A percentile compares a stretch with the other conserved stretches of the same genome.
Conservation (phyloP, 805 yeast species). For the Cyberlindnera petersonii region DNA sequence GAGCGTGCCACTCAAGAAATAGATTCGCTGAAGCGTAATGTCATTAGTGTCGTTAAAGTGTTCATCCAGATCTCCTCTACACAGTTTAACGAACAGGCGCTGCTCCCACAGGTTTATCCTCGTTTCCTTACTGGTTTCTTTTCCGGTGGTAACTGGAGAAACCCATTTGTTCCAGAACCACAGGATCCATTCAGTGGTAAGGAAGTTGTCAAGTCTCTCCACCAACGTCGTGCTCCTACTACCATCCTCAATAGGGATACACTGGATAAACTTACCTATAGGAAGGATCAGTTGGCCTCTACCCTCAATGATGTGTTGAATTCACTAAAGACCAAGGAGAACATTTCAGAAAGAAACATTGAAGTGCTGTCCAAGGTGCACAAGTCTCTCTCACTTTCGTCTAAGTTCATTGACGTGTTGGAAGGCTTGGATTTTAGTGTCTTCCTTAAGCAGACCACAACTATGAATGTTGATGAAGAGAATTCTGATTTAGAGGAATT, state of each 20-base stretch:
- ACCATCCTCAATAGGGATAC: conserved; percentile 49
- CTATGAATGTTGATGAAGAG: conserved; percentile 3
- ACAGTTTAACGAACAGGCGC: conserved; percentile 28
- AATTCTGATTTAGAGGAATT: conserved; percentile 13
- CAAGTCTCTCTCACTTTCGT: conserved; percentile 46
- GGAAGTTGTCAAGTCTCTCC: conserved; percentile 24
- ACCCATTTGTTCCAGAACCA: conserved; percentile 52
- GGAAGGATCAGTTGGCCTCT: conserved; percentile 35
- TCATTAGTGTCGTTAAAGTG: conserved; percentile 29
- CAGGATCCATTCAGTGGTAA: conserved; percentile 26
- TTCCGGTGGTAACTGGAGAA: conserved; percentile 78
- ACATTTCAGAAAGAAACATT: conserved; percentile 42
- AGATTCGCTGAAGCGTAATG: conserved; percentile 32
- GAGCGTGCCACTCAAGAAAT: conserved; percentile 39
- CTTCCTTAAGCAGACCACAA: conserved; percentile 34
- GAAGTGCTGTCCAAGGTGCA: conserved; percentile 51
- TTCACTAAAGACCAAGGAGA: conserved; percentile 38
- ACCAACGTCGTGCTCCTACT: conserved; percentile 33
- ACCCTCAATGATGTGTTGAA: conserved; percentile 41
- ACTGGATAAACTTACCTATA: conserved; percentile 34
- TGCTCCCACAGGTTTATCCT: conserved; percentile 62
- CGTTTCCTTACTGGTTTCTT: conserved; percentile 62
- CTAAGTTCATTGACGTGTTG: conserved; percentile 46
- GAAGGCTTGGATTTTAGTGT: conserved; percentile 59
- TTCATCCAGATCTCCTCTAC: conserved; percentile 28